A percentile compares a stretch with the other conserved stretches of the same genome.
Evolutionary conservation across 1,284 basidiomycete genomes (phyloP).

Genomic region (Hortiboletus rubellus): DNA sequence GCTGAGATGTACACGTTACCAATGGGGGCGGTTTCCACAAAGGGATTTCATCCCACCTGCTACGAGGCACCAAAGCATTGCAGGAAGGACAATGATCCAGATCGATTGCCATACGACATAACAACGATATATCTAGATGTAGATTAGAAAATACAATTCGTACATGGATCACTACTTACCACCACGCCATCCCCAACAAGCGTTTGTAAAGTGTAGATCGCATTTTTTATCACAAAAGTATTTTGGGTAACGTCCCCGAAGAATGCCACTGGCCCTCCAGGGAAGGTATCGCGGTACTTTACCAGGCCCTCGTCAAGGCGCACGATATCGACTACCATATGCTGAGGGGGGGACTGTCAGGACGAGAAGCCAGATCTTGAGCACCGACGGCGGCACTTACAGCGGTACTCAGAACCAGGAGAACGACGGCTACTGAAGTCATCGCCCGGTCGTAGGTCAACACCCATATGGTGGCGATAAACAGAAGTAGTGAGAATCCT

Average conservation of each 20-base stretch:
- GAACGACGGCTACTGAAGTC: constrained; percentile 3
- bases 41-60: not conserved
- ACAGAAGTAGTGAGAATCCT: constrained; percentile 22
- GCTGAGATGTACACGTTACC: not conserved
- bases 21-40: not conserved
- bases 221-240: constrained; percentile 13
- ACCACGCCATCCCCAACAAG: not conserved
- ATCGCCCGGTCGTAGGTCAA: not conserved
- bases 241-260: constrained; percentile 19
- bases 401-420: constrained; percentile 11
- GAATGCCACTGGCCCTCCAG: constrained; percentile 6
- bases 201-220: constrained; percentile 20
- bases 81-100: constrained; percentile 23
- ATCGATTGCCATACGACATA: constrained; percentile 30
- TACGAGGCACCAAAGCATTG: constrained; percentile 25
- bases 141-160: not conserved
- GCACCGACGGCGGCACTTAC: not conserved
- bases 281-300: too few relatives aligned
- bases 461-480: constrained; percentile 13
- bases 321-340: too few relatives aligned
- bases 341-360: too few relatives aligned
- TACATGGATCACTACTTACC: not conserved
- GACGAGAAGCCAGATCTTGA: too few relatives aligned
- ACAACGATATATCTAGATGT: constrained; percentile 30
- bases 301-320: too few relatives aligned